Percentiles rank a stretch among this genome's conserved stretches.
These are phyloP conservation scores for Rhinocladiella similis DNA, from an alignment of 2,329 filamentous ascomycete species.

Conservation along the genomic window DNA sequence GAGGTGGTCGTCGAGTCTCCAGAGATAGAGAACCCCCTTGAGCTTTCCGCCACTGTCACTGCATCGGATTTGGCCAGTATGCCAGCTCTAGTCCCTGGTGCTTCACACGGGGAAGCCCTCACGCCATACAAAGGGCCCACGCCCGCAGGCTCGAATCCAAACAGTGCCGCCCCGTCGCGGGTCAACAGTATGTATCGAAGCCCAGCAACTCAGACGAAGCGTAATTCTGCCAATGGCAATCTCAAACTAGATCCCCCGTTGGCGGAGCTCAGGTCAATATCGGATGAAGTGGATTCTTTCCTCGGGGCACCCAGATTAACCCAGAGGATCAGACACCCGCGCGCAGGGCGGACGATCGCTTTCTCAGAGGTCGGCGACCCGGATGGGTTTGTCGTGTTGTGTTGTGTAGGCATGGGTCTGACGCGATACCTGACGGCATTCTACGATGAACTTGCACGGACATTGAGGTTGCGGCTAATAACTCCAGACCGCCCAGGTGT, in stretches of 20 bases:
- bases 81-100: constrained; percentile 19
- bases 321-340: constrained; percentile 82
- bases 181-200: constrained; percentile 16
- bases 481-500: constrained; percentile 93
- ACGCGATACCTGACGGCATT: constrained; percentile 96
- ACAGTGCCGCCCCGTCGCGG: constrained; percentile 14
- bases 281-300: constrained; percentile 83
- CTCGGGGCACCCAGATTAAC: constrained; percentile 79
- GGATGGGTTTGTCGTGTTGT: constrained; percentile 87
- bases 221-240: constrained; percentile 11
- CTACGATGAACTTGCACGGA: constrained; percentile 91
- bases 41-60: constrained; percentile 19
- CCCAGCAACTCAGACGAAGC: constrained; percentile 10
- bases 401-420: constrained; percentile 96
- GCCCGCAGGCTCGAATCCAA: constrained; percentile 2
- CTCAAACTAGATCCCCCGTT: constrained; percentile 13
- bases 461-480: constrained; percentile 83
- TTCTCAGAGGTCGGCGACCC: constrained; percentile 97
- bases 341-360: constrained; percentile 83
- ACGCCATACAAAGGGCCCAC: neutral
- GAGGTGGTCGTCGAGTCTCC: constrained; percentile 25
- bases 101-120: constrained; percentile 6
- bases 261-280: constrained; percentile 78
- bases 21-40: constrained; percentile 20
- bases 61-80: constrained; percentile 21